A percentile compares a stretch with the other conserved stretches of the same genome.
Conservation (phyloP, 2,329 filamentous ascomycete genomes). For the Volutella citrinella region DNA sequence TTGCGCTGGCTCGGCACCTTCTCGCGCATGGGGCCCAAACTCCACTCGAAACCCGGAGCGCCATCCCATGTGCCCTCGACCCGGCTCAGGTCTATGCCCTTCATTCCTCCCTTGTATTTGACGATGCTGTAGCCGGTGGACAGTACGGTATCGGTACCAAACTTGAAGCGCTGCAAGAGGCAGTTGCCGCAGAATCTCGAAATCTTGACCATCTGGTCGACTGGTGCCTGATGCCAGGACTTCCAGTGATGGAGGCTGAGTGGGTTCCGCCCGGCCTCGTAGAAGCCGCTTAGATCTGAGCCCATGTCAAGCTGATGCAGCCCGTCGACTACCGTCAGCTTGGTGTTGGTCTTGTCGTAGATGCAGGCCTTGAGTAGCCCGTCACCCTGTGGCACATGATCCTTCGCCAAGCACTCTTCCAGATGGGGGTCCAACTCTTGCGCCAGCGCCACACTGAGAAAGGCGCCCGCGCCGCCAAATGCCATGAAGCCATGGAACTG, state of each 20-base stretch:
- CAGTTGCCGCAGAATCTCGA: conserved; percentile 56
- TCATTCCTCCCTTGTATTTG: conserved; percentile 41
- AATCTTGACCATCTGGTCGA: conserved; percentile 48
- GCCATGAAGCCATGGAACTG: conserved; percentile 55
- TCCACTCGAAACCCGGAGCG: conserved; percentile 48
- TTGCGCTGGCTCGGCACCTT: conserved; percentile 39
- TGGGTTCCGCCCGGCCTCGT: conserved; percentile 53
- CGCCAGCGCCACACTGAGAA: conserved; percentile 53
- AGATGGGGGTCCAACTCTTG: conserved; percentile 44
- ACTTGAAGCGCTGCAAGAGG: conserved; percentile 54
- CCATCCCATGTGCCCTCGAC: conserved; percentile 55
- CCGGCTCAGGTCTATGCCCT: conserved; percentile 39
- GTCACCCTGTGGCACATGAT: conserved; percentile 43
- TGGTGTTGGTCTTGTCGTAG: conserved; percentile 50
- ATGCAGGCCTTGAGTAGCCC: conserved; percentile 57
- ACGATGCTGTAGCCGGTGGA: conserved; percentile 59
- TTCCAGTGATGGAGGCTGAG: conserved; percentile 63
- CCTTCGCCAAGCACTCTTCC: conserved; percentile 42
- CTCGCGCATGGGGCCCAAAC: conserved; percentile 49
- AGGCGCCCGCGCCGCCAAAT: conserved; percentile 59
- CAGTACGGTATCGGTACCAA: conserved; percentile 46
- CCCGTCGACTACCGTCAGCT: conserved; percentile 52
- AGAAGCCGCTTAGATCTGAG: conserved; percentile 56
- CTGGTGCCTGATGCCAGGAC: conserved; percentile 52
- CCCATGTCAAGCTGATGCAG: conserved; percentile 57